These are phyloP conservation scores for Arbutus unedo DNA, from an alignment of 148 eudicot genomes.

Conservation along the genomic window DNA sequence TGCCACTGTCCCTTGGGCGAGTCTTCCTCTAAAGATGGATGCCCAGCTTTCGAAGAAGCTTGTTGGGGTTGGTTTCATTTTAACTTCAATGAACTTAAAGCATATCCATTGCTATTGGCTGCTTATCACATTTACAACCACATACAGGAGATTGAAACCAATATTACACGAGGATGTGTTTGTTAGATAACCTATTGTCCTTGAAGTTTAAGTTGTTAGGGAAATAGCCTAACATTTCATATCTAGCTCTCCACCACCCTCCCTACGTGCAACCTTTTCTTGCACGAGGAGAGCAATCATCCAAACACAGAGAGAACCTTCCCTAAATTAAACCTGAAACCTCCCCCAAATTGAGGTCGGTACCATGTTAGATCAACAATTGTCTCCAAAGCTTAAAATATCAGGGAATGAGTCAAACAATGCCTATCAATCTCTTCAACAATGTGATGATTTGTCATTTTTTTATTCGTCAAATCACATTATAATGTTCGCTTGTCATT, in stretches of 20 bases:
- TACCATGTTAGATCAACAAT: background rate
- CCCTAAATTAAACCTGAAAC: background rate
- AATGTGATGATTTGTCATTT: background rate
- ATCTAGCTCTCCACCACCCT: background rate
- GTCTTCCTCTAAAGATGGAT: conserved; percentile 6
- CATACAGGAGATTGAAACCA: background rate
- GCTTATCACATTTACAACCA: background rate
- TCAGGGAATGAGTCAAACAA: background rate
- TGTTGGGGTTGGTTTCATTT: background rate
- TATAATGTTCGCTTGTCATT: background rate
- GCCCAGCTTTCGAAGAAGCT: conserved; percentile 4
- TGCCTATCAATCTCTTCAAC: background rate
- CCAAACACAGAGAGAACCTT: background rate
- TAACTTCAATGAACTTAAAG: background rate
- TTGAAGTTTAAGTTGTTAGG: background rate
- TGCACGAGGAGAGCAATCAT: conserved; percentile 1
- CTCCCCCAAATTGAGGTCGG: background rate
- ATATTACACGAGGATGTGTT: background rate
- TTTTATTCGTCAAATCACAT: background rate
- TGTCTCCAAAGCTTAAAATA: background rate
- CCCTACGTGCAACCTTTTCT: background rate
- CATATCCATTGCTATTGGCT: background rate
- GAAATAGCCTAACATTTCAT: background rate
- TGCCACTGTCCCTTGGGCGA: background rate
- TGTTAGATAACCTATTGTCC: background rate